Evolutionary conservation across 768 basidiomycete species (phyloP).

Genomic region (Termitomyces sp.): DNA sequence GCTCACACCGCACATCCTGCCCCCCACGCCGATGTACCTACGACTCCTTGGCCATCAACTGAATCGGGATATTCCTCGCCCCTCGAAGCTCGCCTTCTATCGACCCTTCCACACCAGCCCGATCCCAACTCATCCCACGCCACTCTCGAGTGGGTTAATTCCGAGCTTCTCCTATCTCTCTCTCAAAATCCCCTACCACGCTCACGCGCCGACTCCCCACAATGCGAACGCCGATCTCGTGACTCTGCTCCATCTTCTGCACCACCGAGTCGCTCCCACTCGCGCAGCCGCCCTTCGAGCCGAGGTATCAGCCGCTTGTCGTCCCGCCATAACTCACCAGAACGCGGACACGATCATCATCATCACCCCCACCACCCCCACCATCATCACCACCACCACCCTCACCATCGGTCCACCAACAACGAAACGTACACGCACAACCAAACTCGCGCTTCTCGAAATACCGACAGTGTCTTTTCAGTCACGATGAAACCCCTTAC

Average conservation of each 20-base stretch:
- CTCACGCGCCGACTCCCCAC: slow-evolving; percentile 17
- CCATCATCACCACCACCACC: slow-evolving; percentile 11
- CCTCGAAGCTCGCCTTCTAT: slow-evolving; percentile 28
- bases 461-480: slow-evolving; percentile 45
- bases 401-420: slow-evolving; percentile 9
- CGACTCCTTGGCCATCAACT: slow-evolving; percentile 9
- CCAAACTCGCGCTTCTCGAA: slow-evolving; percentile 40
- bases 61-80: slow-evolving; percentile 34
- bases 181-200: slow-evolving; percentile 30
- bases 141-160: slow-evolving; percentile 77
- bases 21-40: slow-evolving; percentile 15
- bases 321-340: slow-evolving; percentile 56
- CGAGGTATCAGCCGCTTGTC: slow-evolving; percentile 14
- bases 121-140: slow-evolving; percentile 32
- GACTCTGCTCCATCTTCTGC: slow-evolving; percentile 16
- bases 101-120: slow-evolving; percentile 41
- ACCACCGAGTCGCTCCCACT: slow-evolving; percentile 17
- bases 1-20: slow-evolving; percentile 31
- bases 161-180: slow-evolving; percentile 71
- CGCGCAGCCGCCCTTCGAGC: slow-evolving; percentile 13
- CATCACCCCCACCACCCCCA: background rate
- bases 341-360: slow-evolving; percentile 23
- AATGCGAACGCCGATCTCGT: slow-evolving; percentile 3
- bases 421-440: slow-evolving; percentile 50
- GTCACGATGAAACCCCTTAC: slow-evolving; percentile 62